These are phyloP conservation scores for Melanopsichium pennsylvanicum DNA, from an alignment of 1,284 basidiomycete genomes.

Conservation along the genomic window DNA sequence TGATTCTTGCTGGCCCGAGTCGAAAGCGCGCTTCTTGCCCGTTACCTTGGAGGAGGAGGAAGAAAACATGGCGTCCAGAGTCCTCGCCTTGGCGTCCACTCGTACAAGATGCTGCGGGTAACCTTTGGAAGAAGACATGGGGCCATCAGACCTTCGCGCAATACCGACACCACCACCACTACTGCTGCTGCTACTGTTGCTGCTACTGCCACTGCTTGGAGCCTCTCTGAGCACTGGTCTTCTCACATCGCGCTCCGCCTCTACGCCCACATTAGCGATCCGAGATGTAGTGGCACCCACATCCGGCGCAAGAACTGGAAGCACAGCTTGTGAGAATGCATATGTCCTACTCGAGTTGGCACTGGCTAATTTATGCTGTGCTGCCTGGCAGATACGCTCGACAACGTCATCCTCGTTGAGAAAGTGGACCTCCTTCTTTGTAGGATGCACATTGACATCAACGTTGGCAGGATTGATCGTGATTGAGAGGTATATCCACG, in stretches of 20 bases:
- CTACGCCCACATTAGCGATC: background rate
- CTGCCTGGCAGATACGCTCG: slow-evolving; percentile 73
- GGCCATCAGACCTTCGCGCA: slow-evolving; percentile 8
- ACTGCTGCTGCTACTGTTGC: slow-evolving; percentile 21
- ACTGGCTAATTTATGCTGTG: slow-evolving; percentile 36
- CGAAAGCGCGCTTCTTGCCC: slow-evolving; percentile 23
- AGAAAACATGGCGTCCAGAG: slow-evolving; percentile 78
- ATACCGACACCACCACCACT: background rate
- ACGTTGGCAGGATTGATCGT: slow-evolving; percentile 85
- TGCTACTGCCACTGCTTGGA: no score
- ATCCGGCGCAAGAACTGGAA: slow-evolving; percentile 27
- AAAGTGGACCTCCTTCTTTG: slow-evolving; percentile 95
- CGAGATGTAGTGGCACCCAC: background rate
- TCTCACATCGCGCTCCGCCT: background rate
- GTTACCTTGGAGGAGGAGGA: background rate
- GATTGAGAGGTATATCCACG: slow-evolving; percentile 90
- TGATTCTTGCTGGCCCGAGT: background rate
- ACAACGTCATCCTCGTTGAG: slow-evolving; percentile 89
- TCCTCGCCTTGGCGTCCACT: slow-evolving; percentile 84
- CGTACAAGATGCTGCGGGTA: slow-evolving; percentile 89
- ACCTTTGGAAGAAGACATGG: slow-evolving; percentile 26
- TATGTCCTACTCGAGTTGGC: slow-evolving; percentile 61
- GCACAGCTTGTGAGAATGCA: slow-evolving; percentile 39
- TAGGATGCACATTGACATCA: slow-evolving; percentile 98
- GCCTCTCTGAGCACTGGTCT: slow-evolving; percentile 9